A percentile compares a stretch with the other conserved stretches of the same genome.
Conservation (phyloP, 2,329 filamentous ascomycete species). For the Dothideomycetes sp. region DNA sequence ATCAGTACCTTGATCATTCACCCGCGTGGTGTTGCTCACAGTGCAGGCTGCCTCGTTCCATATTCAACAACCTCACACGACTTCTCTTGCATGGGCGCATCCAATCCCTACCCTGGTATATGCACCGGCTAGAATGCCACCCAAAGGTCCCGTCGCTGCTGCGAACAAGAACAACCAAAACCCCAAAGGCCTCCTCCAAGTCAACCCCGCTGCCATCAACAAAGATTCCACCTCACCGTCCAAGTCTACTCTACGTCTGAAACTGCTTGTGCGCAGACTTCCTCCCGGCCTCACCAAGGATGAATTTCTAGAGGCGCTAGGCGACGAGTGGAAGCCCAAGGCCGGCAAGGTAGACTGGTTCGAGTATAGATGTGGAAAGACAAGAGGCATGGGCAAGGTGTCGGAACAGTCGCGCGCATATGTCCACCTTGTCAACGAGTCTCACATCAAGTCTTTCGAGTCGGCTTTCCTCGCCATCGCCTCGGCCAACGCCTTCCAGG, state of each 20-base stretch:
- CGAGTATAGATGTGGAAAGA: constrained; percentile 60
- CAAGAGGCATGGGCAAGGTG: constrained; percentile 80
- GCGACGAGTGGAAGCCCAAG: constrained; percentile 71
- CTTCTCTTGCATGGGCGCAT: background rate
- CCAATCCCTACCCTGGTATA: background rate
- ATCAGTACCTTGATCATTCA: too few relatives aligned
- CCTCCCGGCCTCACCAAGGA: constrained; percentile 72
- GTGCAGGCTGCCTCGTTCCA: too few relatives aligned
- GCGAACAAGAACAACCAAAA: constrained; percentile 6
- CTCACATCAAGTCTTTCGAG: constrained; percentile 55
- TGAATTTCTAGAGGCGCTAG: constrained; percentile 64
- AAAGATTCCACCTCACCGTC: constrained; percentile 7
- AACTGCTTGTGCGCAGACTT: constrained; percentile 73
- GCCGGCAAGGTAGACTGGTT: constrained; percentile 78
- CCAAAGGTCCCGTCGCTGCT: background rate
- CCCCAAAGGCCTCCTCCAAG: constrained; percentile 11
- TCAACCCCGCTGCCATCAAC: constrained; percentile 19
- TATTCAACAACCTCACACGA: background rate
- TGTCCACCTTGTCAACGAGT: constrained; percentile 64
- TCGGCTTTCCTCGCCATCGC: constrained; percentile 55
- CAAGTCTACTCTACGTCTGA: constrained; percentile 53
- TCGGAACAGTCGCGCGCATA: constrained; percentile 74
- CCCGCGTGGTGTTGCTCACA: too few relatives aligned
- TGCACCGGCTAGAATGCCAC: background rate
- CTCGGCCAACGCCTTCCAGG: constrained; percentile 73